Evolutionary conservation across 441 rosid species (phyloP), one percentile per base, ranked within the genome.

Genomic region (Adansonia rubrostipa): DNA sequence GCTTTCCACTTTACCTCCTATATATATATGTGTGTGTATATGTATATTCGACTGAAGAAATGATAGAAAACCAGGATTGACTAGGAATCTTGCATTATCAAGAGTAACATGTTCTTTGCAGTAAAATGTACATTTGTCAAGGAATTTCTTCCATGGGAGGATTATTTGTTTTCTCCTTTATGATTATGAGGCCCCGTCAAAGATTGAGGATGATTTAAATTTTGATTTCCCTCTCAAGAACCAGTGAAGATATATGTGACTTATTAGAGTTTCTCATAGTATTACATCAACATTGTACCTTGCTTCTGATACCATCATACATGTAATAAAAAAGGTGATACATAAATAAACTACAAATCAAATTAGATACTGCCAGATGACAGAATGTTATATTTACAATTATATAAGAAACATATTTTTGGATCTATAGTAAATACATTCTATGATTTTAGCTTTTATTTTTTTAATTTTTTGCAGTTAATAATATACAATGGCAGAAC

Each of bases 161-260:
- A 40, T 40, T 40, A 40, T 40, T 40, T 40, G 44, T 40, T 40
- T 40, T 40, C 44, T 40, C 44, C 44, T 86, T 88, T 87, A 85
- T 87, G 80, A 76, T 90, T 90, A 90, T 86, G 84, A 85, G 89
- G 91, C 48, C 88, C 89, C n/a, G 0, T 71, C 83, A 5, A 75
- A 51, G 56, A 7, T 1, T 15, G 71, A 70, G 17, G 67, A 74
- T 9, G 62, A 8, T 19, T 24, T n/a, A 65, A 33, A 0, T 61
- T 54, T n/a, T 61, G 40, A 22, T 62, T 28, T 28, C 36, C 1
- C 40, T 11, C 66, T 1, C 17, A 62, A 28, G 42, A 13, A 28
- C 40, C 40, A 2, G n/a, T 10, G 15, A 22, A 7, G 65, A 60
- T n/a, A 17, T 28, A 28, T 2, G 36, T 10, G 40, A 9, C 40